Percentiles rank a stretch among this genome's conserved stretches.
Evolutionary conservation across 768 basidiomycete genomes (phyloP).

Genomic region (Cystofilobasidium ferigula): DNA sequence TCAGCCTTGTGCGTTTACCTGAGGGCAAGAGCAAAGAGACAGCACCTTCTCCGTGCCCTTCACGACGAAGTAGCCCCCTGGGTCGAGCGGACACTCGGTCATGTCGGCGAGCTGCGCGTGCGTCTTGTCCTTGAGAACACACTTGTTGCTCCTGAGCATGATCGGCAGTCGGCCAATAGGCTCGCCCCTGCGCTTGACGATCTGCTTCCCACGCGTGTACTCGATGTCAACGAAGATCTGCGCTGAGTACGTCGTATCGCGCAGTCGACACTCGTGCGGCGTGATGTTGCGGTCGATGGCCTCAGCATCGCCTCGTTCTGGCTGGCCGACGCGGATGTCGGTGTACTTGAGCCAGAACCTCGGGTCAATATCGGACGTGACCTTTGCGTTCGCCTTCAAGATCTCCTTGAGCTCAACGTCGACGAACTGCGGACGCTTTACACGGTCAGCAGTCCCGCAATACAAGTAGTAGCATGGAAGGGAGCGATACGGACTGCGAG

Average conservation of each 20-base stretch:
- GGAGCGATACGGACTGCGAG: background rate
- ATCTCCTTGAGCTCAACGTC: constrained; percentile 96
- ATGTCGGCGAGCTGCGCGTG: constrained; percentile 80
- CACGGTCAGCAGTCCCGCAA: background rate
- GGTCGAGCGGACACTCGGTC: constrained; percentile 94
- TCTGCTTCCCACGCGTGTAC: constrained; percentile 82
- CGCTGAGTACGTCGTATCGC: constrained; percentile 88
- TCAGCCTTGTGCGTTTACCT: background rate
- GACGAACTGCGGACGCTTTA: constrained; percentile 50
- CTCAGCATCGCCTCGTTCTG: constrained; percentile 73
- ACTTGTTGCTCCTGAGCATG: constrained; percentile 93
- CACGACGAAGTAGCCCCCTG: constrained; percentile 98
- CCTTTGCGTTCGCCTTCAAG: constrained; percentile 57
- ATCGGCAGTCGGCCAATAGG: constrained; percentile 86
- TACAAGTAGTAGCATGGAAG: background rate
- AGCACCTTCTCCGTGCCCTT: constrained; percentile 84
- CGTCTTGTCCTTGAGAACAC: constrained; percentile 65
- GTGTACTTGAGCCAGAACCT: constrained; percentile 88
- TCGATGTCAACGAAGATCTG: constrained; percentile 88
- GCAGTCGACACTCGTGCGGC: constrained; percentile 91
- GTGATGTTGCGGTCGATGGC: constrained; percentile 72
- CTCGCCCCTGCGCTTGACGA: constrained; percentile 70
- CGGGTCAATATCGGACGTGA: constrained; percentile 93
- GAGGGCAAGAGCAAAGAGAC: background rate
- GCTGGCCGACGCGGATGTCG: constrained; percentile 85